These are phyloP conservation scores for Zygosaccharomyces lentus DNA, from an alignment of 805 yeast genomes.

Conservation along the genomic window DNA sequence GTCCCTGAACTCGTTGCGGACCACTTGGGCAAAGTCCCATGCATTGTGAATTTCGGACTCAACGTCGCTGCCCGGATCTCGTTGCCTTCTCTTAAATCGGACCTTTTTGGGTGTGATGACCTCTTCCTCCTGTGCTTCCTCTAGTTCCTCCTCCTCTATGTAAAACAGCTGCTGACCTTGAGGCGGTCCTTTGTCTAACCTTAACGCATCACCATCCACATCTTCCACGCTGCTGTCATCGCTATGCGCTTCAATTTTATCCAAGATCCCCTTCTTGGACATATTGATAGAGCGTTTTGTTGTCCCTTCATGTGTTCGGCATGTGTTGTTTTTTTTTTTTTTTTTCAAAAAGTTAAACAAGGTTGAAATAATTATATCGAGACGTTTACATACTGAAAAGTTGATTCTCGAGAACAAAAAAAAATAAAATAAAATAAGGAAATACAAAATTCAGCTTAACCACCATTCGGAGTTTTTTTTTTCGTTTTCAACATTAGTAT, in stretches of 20 bases:
- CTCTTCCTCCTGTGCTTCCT: neutral
- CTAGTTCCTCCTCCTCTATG: slow-evolving; percentile 9
- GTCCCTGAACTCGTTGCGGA: slow-evolving; percentile 20
- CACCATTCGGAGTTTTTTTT: too few species aligned
- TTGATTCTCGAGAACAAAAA: neutral
- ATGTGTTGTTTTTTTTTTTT: neutral
- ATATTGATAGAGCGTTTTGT: slow-evolving; percentile 6
- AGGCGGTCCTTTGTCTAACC: slow-evolving; percentile 10
- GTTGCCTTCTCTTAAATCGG: slow-evolving; percentile 10
- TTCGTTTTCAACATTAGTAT: too few species aligned
- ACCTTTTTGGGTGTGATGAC: slow-evolving; percentile 2
- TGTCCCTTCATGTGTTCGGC: neutral
- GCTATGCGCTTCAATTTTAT: slow-evolving; percentile 6
- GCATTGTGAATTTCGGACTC: slow-evolving; percentile 9
- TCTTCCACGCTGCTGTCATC: slow-evolving; percentile 15
- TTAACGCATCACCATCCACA: slow-evolving; percentile 13
- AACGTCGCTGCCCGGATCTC: slow-evolving; percentile 10
- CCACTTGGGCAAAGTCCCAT: slow-evolving; percentile 29
- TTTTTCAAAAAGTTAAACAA: neutral
- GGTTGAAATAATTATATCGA: neutral
- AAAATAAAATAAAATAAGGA: neutral
- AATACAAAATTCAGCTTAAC: neutral
- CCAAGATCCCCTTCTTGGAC: slow-evolving; percentile 3
- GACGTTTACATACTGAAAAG: neutral
- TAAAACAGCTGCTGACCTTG: slow-evolving; percentile 13